These are phyloP conservation scores for Malus asiatica DNA, from an alignment of 306 rosid genomes.

Conservation along the genomic window DNA sequence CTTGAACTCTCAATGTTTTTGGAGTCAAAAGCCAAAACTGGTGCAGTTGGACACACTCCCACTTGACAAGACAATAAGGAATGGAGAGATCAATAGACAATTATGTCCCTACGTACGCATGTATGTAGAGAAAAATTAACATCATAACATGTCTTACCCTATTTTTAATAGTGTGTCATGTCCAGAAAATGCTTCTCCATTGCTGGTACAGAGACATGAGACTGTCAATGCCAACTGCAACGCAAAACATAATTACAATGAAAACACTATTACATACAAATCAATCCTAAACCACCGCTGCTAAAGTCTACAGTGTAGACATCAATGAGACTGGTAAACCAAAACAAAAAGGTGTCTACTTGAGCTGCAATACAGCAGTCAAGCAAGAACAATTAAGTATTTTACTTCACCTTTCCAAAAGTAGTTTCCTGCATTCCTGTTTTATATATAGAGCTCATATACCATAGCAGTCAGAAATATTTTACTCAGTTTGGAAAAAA, in stretches of 20 bases:
- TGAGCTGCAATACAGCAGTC: background rate
- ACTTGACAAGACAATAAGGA: background rate
- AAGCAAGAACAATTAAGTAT: no score
- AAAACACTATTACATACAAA: slow-evolving; percentile 12
- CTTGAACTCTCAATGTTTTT: background rate
- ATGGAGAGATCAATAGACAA: background rate
- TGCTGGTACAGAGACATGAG: slow-evolving; percentile 54
- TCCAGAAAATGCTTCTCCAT: slow-evolving; percentile 80
- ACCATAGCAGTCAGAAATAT: slow-evolving; percentile 88
- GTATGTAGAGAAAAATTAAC: background rate
- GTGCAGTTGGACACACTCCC: background rate
- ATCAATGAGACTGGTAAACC: background rate
- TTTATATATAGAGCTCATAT: slow-evolving; percentile 42
- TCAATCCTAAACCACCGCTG: background rate
- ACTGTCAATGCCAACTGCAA: slow-evolving; percentile 71
- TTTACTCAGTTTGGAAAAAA: slow-evolving; percentile 61
- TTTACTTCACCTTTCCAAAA: slow-evolving; percentile 63
- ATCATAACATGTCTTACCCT: slow-evolving; percentile 55
- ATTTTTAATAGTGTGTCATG: slow-evolving; percentile 69
- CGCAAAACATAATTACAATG: slow-evolving; percentile 20
- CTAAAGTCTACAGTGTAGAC: background rate
- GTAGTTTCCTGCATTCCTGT: slow-evolving; percentile 96
- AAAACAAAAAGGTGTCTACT: background rate
- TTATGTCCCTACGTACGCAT: background rate
- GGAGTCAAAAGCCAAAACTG: background rate